Evolutionary conservation across 257 asterid species (phyloP), one percentile per base, ranked within the genome.

Genomic region (Gentiana straminea): DNA sequence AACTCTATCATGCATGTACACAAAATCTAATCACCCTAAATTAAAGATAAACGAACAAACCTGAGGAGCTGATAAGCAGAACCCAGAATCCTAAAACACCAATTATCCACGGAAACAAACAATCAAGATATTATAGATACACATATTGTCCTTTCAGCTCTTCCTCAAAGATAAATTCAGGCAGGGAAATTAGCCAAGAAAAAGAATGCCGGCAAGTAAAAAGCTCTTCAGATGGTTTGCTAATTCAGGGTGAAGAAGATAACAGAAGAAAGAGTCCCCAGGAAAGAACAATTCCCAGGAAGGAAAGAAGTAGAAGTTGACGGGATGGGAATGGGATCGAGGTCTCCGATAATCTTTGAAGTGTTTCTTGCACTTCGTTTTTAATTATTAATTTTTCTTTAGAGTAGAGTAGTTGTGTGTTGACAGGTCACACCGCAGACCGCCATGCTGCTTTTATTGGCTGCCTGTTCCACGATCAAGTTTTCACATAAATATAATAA

Each of bases 61-160:
- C 59, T 53, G 56, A 52, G 54, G 33, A 8, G 41, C 43, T 33
- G 49, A 47, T 38, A 58, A 60, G 55, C 39, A 35, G 55, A 59
- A 68, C 44, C 59, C 66, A 55, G 65, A 57, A 33, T 5, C 32
- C 38, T 9, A 57, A 43, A 57, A 45, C 62, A 44, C 51, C 24
- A 57, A 44, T 44, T 41, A 36, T 43, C 39, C 13, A 8, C 2
- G 24, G 47, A 33, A 10, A 15, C 52, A n/a, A 44, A 32, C 61
- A 57, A 57, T 44, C 44, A 32, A 13, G 33, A 11, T 37, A 8
- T 57, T 13, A 57, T 57, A 24, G 24, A 24, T 24, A 57, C 32
- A 41, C 11, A 32, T 32, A 38, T 33, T n/a, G 34, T 33, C 39
- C 15, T n/a, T 9, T 12, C 11, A 41, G 13, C 3, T 2, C 45